A percentile compares a stretch with the other conserved stretches of the same genome.
Conservation (phyloP, 495 filamentous ascomycete genomes). For the Tuber borchii region DNA sequence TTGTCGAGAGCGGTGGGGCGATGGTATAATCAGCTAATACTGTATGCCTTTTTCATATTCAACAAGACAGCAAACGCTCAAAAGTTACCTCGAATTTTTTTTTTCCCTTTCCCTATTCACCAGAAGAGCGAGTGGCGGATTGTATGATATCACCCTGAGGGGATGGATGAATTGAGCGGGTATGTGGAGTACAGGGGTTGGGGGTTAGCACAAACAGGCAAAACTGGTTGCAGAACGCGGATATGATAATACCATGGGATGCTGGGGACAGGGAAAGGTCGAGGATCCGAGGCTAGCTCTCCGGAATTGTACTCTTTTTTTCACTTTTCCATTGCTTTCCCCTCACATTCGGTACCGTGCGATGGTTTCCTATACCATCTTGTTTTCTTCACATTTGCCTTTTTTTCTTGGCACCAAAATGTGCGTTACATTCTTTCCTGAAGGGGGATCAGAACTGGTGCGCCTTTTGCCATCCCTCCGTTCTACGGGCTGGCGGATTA, state of each 20-base stretch:
- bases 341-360: neutral
- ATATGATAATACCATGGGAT: neutral
- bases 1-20: conserved; percentile 85
- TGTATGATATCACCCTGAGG: conserved; percentile 14
- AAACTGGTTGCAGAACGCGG: neutral
- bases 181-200: neutral
- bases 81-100: conserved; percentile 14
- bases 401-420: neutral
- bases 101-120: neutral
- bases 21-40: conserved; percentile 29
- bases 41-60: conserved; percentile 22
- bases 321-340: neutral
- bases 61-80: conserved; percentile 6
- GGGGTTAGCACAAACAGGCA: neutral
- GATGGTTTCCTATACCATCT: neutral
- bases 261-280: neutral
- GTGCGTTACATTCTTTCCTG: neutral
- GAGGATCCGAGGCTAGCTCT: neutral
- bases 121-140: conserved; percentile 4
- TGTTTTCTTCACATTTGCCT: neutral
- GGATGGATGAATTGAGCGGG: neutral
- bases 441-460: neutral
- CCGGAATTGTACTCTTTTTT: neutral
- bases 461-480: neutral
- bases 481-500: neutral